Base-by-base conservation (phyloP, 129 eudicot genomes). In the Centrapalus pauciflorus region DNA sequence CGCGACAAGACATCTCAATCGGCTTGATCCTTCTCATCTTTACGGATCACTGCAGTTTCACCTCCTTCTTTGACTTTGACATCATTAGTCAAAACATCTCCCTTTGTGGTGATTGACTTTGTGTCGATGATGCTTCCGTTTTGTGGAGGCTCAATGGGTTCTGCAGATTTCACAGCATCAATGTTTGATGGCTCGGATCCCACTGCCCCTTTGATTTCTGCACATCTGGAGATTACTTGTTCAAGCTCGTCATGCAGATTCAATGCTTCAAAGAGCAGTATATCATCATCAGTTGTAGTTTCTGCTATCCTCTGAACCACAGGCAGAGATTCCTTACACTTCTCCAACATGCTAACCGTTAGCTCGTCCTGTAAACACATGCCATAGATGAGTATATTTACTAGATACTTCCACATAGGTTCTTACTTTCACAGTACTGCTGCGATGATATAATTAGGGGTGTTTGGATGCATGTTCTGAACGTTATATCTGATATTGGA, bases 201-300 rank as follows among this genome's bases (percentile, higher is more conserved):
- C 20, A 46, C 10, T 5, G 76, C 70, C 41, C 65, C 76, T 70
- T 63, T 79, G 25, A 93, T 77, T 73, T 88, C 83, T 14, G 76
- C 77, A 48, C 90, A 84, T 70, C 79, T 84, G 20, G 92, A 77
- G 45, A 88, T 82, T 71, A 88, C 57, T 69, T 79, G 76, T 56
- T 78, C 82, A 64, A 93, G 89, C 78, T 93, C 98, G 13, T 88
- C 98, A 33, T 93, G 88, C 20, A 88, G 95, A 74, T 74, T 83
- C 32, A 93, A 83, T 38, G 98, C 98, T 79, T 93, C 96, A 63
- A 88, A 88, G 27, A 93, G 91, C 67, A 93, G 70, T 16, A 71
- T 58, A 60, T 93, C 98, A 49, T 93, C 95, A 38, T 88, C 92
- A 0, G 82, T 68, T n/a, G 96, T 85, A 45, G 73, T 81, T 64